These are phyloP conservation scores for Pelargonium australe DNA, from an alignment of 441 rosid species.

Conservation along the genomic window DNA sequence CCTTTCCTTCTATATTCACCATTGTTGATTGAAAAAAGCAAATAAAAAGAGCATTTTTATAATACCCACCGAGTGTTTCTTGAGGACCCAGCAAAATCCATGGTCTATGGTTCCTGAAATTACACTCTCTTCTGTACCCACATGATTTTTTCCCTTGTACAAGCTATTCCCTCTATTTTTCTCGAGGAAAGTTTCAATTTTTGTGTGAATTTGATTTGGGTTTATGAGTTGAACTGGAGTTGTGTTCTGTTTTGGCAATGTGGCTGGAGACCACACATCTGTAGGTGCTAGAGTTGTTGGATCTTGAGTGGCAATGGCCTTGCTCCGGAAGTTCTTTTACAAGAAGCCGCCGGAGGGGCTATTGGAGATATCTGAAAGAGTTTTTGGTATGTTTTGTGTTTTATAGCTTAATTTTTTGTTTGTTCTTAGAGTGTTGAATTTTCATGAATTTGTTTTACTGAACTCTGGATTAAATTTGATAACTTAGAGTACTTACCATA, in stretches of 20 bases:
- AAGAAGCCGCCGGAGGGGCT: slow-evolving; percentile 83
- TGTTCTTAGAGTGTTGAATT: slow-evolving; percentile 10
- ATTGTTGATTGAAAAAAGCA: slow-evolving; percentile 49
- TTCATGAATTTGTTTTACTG: slow-evolving; percentile 5
- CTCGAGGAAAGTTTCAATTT: slow-evolving; percentile 8
- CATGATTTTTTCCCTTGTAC: slow-evolving; percentile 1
- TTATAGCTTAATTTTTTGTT: too few species aligned
- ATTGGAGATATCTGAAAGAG: slow-evolving; percentile 81
- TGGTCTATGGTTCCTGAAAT: slow-evolving; percentile 30
- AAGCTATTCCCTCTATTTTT: background rate
- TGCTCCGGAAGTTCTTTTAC: slow-evolving; percentile 69
- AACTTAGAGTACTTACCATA: background rate
- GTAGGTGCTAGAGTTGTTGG: slow-evolving; percentile 1
- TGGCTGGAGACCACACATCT: slow-evolving; percentile 12
- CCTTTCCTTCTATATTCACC: slow-evolving; percentile 21
- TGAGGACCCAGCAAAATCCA: slow-evolving; percentile 55
- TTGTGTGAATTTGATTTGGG: slow-evolving; percentile 18
- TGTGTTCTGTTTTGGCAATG: slow-evolving; percentile 25
- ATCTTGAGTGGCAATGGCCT: slow-evolving; percentile 41
- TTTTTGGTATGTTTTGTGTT: slow-evolving; percentile 51
- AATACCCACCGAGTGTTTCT: slow-evolving; percentile 42
- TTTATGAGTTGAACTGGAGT: slow-evolving; percentile 19
- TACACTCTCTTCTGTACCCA: slow-evolving; percentile 23
- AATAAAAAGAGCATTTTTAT: background rate
- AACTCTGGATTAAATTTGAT: slow-evolving; percentile 5